Evolutionary conservation across 495 filamentous ascomycete species (phyloP), one percentile per base, ranked within the genome.

Genomic region (Sporormia fimetaria): DNA sequence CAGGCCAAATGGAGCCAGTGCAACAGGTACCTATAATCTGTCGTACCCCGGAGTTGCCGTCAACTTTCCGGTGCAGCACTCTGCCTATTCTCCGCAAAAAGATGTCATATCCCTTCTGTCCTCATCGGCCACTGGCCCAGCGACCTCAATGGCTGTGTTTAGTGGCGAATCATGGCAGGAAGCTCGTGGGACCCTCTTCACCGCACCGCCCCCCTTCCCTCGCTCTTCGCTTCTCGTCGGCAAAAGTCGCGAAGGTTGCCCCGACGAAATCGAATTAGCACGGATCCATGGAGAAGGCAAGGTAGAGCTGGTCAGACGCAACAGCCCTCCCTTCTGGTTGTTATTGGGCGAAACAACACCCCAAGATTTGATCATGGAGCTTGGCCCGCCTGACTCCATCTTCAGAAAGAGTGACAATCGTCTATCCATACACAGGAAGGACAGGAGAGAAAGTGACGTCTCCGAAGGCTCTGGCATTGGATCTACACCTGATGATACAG

Each of bases 31-130:
- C 10, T 96, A 94, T 56, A 73, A 92, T 10, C 66, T 95, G 9
- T 95, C 88, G 3, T 98, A 94, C 59, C 87, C 88, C 8, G 90
- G 90, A 0, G 74, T 98, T 17, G 82, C 87, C 0, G 95, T 96
- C 57, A 81, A 76, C 4, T 98, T 96, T 49, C 81, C 84, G 11
- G 66, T 98, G 30, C 73, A 76, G 35, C 61, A 73, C 41, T 77
- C 76, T 3, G 71, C 78, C n/a, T 94, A 83, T 71, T 81, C 80
- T 22, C 71, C 80, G 6, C 69, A 79, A 37, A 81, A 83, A 49
- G 85, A 94, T 55, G 83, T 90, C 50, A 84, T 94, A 31, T 79
- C 82, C 2, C 58, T 94, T 24, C 72, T 98, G 6, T 86, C 84
- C 1, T 87, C 85, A 0, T 71, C 81, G 0, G 75, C 75, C 10